phyloP scores from a whole-genome alignment of 73 alveolate genomes.

The Paramecium sexaurelia region DNA sequence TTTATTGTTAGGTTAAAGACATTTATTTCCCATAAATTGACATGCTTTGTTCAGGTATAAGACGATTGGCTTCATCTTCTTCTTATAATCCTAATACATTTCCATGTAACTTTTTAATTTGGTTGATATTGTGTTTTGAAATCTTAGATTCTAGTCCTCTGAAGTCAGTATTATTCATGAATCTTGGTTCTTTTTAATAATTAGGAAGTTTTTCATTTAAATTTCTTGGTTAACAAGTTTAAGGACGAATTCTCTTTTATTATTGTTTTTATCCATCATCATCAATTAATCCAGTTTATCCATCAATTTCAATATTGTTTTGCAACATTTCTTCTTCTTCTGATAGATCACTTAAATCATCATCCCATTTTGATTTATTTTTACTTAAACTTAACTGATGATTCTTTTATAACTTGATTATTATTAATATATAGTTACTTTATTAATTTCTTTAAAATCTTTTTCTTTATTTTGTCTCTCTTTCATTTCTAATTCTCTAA shows the following conservation, averaged over 20 bases:
- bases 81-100: neutral
- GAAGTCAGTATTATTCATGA: slow-evolving; percentile 38
- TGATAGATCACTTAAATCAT: slow-evolving; percentile 46
- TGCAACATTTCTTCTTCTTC: neutral
- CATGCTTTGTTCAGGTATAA: slow-evolving; percentile 38
- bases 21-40: neutral
- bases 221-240: neutral
- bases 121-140: neutral
- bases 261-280: neutral
- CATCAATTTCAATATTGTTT: slow-evolving; percentile 14
- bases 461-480: neutral
- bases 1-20: neutral
- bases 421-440: neutral
- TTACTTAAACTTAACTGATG: neutral
- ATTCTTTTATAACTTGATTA: neutral
- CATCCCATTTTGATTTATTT: neutral
- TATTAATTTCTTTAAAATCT: slow-evolving; percentile 36
- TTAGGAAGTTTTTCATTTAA: neutral
- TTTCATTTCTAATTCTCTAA: slow-evolving; percentile 39
- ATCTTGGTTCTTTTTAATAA: neutral
- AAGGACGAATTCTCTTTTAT: neutral
- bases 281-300: slow-evolving; percentile 28
- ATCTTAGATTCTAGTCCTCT: slow-evolving; percentile 15
- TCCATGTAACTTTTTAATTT: slow-evolving; percentile 38
- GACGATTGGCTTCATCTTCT: slow-evolving; percentile 21